Conservation (phyloP, 129 eudicot species). For the Logfia minima region DNA sequence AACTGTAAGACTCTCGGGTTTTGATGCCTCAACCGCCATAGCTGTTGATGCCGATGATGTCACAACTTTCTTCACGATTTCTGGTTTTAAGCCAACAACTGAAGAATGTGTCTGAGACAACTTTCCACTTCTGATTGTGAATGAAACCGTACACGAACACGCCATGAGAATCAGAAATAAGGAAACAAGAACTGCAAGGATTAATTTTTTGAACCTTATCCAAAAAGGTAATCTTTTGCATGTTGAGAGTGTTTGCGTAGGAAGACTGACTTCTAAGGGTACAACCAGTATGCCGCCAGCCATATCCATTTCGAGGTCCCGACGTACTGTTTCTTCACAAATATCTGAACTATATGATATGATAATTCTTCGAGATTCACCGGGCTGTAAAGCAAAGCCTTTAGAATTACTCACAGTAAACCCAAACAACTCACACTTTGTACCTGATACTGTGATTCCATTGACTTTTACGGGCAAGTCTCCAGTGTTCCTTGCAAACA, state of each 20-base stretch:
- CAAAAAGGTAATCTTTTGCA: conserved; percentile 58
- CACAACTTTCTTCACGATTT: conserved; percentile 28
- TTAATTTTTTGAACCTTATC: conserved; percentile 46
- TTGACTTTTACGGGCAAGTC: conserved; percentile 64
- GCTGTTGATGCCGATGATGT: conserved; percentile 21
- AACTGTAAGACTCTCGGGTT: conserved; percentile 54
- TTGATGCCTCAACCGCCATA: conserved; percentile 32
- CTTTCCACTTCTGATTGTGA: conserved; percentile 32
- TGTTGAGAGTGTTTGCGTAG: conserved; percentile 36
- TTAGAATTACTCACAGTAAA: conserved; percentile 55
- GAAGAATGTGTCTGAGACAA: conserved; percentile 35
- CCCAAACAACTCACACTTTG: conserved; percentile 77
- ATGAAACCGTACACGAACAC: conserved; percentile 38
- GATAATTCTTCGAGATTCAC: conserved; percentile 50
- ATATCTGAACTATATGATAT: conserved; percentile 58
- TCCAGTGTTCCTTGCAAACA: conserved; percentile 65
- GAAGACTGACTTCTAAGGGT: conserved; percentile 70
- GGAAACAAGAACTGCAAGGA: conserved; percentile 36
- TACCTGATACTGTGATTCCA: conserved; percentile 60
- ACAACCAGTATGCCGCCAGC: conserved; percentile 67
- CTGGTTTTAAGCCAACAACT: conserved; percentile 27
- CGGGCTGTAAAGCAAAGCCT: conserved; percentile 70
- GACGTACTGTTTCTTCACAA: conserved; percentile 48
- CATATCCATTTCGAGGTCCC: conserved; percentile 75
- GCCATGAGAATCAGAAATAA: conserved; percentile 31